Base-by-base conservation (phyloP, 768 basidiomycete genomes). In the Tulasnella sp. region DNA sequence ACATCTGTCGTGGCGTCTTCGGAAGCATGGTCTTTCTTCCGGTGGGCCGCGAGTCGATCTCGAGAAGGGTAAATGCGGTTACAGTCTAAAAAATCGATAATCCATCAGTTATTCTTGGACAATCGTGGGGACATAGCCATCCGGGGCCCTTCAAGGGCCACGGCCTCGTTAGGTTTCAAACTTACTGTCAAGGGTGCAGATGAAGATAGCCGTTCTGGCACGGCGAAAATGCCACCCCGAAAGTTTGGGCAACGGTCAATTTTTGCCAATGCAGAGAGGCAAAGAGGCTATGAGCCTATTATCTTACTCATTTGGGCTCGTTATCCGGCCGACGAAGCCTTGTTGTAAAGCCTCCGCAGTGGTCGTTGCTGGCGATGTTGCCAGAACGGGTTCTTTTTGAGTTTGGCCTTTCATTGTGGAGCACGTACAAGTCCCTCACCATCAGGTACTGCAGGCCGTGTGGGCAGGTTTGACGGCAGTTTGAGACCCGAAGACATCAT, bases 11-110 rank as follows among this genome's bases (percentile, higher is more conserved):
- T 42, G 22, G 54, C 73, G 76, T 82, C 81, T 31, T 81, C 81
- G 31, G 81, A 74, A n/a, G 31, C 60, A 60, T 82, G 81, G 48
- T 82, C 81, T 69, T 76, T 82, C 42, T 60, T 69, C 34, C 81
- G 80, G 73, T 82, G 81, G 22, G 54, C 42, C 24, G 73, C 81
- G 20, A 82, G 69, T 31, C 81, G 81, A 40, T 76, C 72, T 34
- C 81, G 81, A 77, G 72, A 82, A 34, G 81, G 81, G 60, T 64
- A 82, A n/a, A 82, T 60, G 54, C 81, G 81, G 76, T 82, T 76
- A 75, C 81, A 82, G 58, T 76, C 81, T 82, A 46, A 31, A 20
- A 46, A 40, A 50, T 20, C 42, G 28, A 40, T 80, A 37, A 73
- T 69, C 40, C 31, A 64, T 41, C 77, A 37, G 31, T 64, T 31